Conservation (phyloP, 2,329 filamentous ascomycete species). For the Pseudogymnoascus sp. region DNA sequence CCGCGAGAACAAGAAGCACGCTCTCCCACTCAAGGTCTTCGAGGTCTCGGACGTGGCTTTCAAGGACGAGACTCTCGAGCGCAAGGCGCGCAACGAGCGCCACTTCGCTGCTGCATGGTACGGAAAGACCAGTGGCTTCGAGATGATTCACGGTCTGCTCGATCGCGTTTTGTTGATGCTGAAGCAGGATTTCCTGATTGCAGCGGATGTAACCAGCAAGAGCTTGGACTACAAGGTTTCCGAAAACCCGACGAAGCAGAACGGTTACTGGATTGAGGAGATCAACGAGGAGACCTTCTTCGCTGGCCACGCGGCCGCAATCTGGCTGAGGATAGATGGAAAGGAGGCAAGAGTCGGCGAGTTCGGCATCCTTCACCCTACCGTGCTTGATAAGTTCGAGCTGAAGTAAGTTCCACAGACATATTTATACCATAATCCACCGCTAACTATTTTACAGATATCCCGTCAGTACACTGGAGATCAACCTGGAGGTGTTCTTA, state of each 20-base stretch:
- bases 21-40: constrained; percentile 84
- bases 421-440: background rate
- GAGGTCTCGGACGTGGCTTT: constrained; percentile 87
- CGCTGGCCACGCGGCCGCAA: constrained; percentile 75
- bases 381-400: constrained; percentile 88
- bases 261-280: constrained; percentile 92
- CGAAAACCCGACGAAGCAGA: constrained; percentile 47
- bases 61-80: constrained; percentile 74
- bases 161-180: constrained; percentile 93
- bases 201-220: constrained; percentile 51
- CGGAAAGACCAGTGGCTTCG: constrained; percentile 89
- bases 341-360: constrained; percentile 73
- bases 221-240: constrained; percentile 45
- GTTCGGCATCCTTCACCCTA: constrained; percentile 90
- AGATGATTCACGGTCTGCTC: constrained; percentile 87
- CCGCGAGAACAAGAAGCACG: constrained; percentile 83
- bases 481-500: constrained; percentile 91
- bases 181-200: constrained; percentile 68
- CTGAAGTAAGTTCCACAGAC: constrained; percentile 50
- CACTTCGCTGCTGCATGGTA: constrained; percentile 96
- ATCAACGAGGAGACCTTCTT: constrained; percentile 89
- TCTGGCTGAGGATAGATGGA: constrained; percentile 67
- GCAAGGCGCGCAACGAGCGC: constrained; percentile 83
- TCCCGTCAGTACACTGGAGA: constrained; percentile 86
- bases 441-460: constrained; percentile 45